Conservation (phyloP, 768 basidiomycete genomes). For the Mrakia gelida region DNA sequence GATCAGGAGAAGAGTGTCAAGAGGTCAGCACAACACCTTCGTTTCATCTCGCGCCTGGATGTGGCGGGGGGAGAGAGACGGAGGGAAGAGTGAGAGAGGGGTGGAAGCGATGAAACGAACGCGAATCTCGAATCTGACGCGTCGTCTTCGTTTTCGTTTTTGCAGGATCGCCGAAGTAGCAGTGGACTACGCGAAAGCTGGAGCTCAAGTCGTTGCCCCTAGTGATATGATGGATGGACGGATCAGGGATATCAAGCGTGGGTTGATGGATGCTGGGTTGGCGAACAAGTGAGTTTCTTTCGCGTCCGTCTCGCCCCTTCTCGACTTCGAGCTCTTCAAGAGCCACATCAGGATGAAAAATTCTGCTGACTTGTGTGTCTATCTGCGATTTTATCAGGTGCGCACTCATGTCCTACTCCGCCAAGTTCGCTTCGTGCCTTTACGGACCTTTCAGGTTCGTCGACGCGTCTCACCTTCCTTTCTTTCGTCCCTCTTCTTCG, state of each 20-base stretch:
- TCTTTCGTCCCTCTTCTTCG: background rate
- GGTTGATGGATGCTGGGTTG: conserved; percentile 72
- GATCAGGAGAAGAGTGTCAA: conserved; percentile 31
- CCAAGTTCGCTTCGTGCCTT: conserved; percentile 90
- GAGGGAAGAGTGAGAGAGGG: background rate
- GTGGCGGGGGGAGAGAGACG: too few species aligned
- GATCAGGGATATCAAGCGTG: conserved; percentile 79
- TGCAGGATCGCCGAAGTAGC: conserved; percentile 80
- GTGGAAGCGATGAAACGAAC: background rate
- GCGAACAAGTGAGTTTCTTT: conserved; percentile 58
- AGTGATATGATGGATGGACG: conserved; percentile 99
- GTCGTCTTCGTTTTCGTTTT: background rate
- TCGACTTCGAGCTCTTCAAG: too few species aligned
- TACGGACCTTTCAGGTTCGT: conserved; percentile 92
- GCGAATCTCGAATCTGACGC: background rate
- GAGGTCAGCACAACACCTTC: background rate
- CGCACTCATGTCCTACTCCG: conserved; percentile 92
- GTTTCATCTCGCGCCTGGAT: background rate
- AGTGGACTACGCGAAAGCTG: conserved; percentile 82
- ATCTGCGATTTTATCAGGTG: conserved; percentile 45
- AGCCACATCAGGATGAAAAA: too few species aligned
- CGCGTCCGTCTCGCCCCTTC: background rate
- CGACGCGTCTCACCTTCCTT: background rate
- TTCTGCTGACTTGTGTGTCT: too few species aligned
- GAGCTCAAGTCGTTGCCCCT: conserved; percentile 97